phyloP scores from a whole-genome alignment of 345 rosid genomes.

The Durio zibethinus region DNA sequence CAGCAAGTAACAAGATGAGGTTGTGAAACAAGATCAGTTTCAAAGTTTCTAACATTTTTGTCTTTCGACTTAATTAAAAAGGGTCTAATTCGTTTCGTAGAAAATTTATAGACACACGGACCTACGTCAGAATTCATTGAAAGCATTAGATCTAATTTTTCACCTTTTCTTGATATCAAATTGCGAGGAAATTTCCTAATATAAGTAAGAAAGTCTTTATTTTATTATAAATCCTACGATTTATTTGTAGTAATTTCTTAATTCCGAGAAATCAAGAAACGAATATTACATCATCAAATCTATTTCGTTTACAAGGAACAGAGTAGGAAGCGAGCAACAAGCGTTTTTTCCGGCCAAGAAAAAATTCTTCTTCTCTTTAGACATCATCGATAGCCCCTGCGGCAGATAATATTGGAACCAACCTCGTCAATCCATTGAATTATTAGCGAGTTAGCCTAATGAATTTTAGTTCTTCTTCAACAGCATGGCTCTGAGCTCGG shows the following conservation, averaged over 20 bases:
- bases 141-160: no score
- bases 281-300: not conserved
- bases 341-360: not conserved
- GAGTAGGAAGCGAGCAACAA: not conserved
- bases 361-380: not conserved
- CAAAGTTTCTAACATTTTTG: no score
- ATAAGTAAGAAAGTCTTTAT: not conserved
- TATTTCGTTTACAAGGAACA: not conserved
- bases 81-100: no score
- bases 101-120: no score
- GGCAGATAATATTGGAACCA: not conserved
- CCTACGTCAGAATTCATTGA: no score
- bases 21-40: no score
- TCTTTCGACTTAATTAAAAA: no score
- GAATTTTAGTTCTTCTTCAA: slow-evolving; percentile 33
- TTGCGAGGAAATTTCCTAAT: no score
- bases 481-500: slow-evolving; percentile 48
- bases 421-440: slow-evolving; percentile 2
- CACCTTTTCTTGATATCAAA: no score
- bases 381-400: not conserved
- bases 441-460: not conserved
- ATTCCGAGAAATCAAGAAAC: not conserved
- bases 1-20: no score
- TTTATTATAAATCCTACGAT: not conserved
- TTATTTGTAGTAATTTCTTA: not conserved